Base-by-base conservation (phyloP, 106 monocot genomes). In the Dioscorea zingiberensis region DNA sequence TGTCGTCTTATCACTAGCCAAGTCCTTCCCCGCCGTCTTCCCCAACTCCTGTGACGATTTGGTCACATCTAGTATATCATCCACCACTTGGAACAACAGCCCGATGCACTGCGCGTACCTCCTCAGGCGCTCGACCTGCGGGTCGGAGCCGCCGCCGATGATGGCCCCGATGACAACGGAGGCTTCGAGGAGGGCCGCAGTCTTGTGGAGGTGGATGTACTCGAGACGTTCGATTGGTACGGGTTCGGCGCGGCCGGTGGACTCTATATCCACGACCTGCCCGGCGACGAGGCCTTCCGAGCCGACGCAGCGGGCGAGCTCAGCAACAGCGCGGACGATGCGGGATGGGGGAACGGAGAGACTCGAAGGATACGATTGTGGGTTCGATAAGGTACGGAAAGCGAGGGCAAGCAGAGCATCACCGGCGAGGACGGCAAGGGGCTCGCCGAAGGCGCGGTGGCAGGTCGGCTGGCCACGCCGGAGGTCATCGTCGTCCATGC, bases 21-120 rank as follows among this genome's bases (percentile, higher is more conserved):
- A 44, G 44, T 94, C 93, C 66, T 94, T 94, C 48, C 86, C 89
- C 3, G 89, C 89, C 23, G 93, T 94, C 76, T 94, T 89, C 49
- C 89, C 93, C 48, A 94, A 61, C 62, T 89, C 89, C 61, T 85
- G 57, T 48, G 89, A 81, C 17, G 84, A 81, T 59, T 81, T 84
- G 19, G 88, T 89, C 26, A 89, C 73, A 26, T 94, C 93, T 8
- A 94, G 77, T 18, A 94, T 89, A 27, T 94, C 93, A 29, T 94
- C 93, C 19, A 94, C 93, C 29, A 94, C 89, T 66, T 94, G 93
- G 54, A 94, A 94, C 70, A 94, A 63, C 68, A 94, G 28, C 27
- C 93, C 89, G 46, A 94, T 79, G 44, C 76, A 86, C 46, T 72
- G 70, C 4, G 93, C 89, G 21, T 84, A 94, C 28, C 22, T 54